Percentiles rank a stretch among this genome's conserved stretches.
Evolutionary conservation across 441 rosid species (phyloP).

Genomic region (Bocquillonia castaneifolia): DNA sequence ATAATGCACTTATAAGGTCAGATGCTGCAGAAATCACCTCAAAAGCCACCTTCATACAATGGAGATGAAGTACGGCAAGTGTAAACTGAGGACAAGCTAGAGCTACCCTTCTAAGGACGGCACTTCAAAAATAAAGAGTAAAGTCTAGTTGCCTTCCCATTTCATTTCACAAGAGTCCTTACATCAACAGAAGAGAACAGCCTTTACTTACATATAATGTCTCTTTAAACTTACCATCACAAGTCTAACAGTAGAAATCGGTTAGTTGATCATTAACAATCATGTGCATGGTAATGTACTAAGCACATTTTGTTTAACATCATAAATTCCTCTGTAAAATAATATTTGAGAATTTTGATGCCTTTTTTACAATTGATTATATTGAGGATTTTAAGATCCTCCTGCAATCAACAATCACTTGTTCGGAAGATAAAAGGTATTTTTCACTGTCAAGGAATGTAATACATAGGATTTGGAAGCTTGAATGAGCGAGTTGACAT

Average conservation of each 20-base stretch:
- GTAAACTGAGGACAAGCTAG: too few relatives aligned
- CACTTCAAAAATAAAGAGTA: neutral
- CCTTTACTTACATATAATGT: neutral
- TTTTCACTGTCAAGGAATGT: conserved; percentile 43
- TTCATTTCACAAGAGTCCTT: too few relatives aligned
- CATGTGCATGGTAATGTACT: neutral
- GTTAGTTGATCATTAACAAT: neutral
- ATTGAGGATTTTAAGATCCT: neutral
- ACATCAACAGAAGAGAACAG: too few relatives aligned
- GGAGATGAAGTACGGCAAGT: too few relatives aligned
- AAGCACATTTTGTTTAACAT: neutral
- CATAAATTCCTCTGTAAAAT: conserved; percentile 4
- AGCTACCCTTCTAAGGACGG: neutral
- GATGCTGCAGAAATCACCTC: conserved; percentile 1
- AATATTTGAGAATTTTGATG: conserved; percentile 10
- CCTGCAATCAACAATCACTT: neutral
- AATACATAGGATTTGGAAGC: conserved; percentile 86
- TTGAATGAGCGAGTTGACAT: conserved; percentile 72
- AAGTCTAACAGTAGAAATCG: neutral
- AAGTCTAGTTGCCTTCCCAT: neutral
- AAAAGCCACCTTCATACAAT: too few relatives aligned
- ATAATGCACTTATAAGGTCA: neutral
- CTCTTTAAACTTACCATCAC: neutral
- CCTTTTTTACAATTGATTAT: conserved; percentile 10
- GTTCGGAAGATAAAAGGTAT: neutral